Percentiles rank a stretch among this genome's conserved stretches.
phyloP scores from a whole-genome alignment of 2,329 filamentous ascomycete species.

The Microascus cirrosus region DNA sequence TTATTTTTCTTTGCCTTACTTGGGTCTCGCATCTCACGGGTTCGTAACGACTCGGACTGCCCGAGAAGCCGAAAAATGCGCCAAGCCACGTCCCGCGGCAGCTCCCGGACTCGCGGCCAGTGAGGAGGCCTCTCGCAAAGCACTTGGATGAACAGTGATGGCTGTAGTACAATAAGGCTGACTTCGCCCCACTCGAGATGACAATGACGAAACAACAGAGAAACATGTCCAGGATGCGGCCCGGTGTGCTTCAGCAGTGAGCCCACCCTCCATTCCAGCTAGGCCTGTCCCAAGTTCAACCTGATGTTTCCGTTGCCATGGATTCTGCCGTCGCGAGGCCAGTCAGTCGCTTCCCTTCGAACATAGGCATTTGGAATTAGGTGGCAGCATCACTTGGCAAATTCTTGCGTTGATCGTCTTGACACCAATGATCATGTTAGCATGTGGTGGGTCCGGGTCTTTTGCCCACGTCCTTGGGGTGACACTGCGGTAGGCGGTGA shows the following conservation, averaged over 20 bases:
- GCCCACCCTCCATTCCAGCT: no score
- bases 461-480: background rate
- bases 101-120: background rate
- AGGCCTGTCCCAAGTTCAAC: no score
- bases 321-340: no score
- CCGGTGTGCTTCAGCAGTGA: background rate
- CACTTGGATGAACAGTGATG: background rate
- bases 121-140: background rate
- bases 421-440: background rate
- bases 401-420: background rate
- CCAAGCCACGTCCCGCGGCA: background rate
- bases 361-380: no score
- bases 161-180: background rate
- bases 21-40: no score
- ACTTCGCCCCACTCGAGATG: background rate
- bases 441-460: background rate
- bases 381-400: no score
- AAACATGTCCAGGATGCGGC: background rate
- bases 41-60: background rate
- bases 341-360: no score
- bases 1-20: no score
- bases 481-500: background rate
- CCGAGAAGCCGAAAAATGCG: background rate
- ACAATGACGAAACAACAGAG: background rate
- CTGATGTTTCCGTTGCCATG: no score